phyloP scores from a whole-genome alignment of 1,139 yeast species.

The Saccharomyces hybrid region DNA sequence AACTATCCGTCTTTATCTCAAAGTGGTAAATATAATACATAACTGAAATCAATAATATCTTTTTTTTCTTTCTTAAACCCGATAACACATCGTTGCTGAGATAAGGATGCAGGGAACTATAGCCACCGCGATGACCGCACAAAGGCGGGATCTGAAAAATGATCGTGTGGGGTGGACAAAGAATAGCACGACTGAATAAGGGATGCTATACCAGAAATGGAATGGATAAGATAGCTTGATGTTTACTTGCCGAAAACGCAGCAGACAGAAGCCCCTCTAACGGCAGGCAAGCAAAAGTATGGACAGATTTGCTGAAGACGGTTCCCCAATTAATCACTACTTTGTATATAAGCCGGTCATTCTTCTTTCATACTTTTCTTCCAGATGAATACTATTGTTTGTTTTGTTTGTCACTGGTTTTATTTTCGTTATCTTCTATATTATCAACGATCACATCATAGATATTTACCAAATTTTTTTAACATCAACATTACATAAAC shows the following conservation, averaged over 20 bases:
- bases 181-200: neutral
- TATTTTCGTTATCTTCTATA: too few relatives aligned
- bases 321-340: neutral
- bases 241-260: neutral
- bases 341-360: neutral
- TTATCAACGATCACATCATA: neutral
- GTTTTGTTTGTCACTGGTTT: neutral
- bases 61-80: neutral
- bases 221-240: neutral
- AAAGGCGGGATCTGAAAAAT: slow-evolving; percentile 1
- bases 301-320: neutral
- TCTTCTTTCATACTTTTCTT: neutral
- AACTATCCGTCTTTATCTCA: neutral
- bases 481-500: neutral
- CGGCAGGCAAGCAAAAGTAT: neutral
- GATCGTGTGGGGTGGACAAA: neutral
- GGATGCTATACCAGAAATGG: neutral
- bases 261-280: neutral
- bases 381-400: neutral
- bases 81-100: neutral
- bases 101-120: neutral
- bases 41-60: neutral
- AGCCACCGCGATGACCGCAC: neutral
- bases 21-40: neutral
- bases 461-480: neutral